phyloP scores from a whole-genome alignment of 345 rosid species.

The Nephelium lappaceum region DNA sequence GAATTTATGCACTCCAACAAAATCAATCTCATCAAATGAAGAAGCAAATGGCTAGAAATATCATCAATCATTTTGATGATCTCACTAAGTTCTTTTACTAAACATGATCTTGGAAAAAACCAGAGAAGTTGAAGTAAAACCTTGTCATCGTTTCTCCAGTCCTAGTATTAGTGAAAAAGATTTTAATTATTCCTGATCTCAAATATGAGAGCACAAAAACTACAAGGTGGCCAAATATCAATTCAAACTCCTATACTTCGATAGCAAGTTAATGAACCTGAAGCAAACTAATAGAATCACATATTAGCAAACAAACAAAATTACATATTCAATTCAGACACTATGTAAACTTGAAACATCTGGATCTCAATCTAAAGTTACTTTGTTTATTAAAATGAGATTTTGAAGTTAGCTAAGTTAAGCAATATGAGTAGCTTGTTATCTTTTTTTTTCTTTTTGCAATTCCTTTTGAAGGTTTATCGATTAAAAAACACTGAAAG shows the following conservation, averaged over 20 bases:
- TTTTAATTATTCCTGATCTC: background rate
- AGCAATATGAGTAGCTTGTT: background rate
- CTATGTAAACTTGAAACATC: background rate
- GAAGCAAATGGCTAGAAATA: background rate
- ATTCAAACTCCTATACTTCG: background rate
- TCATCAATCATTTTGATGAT: slow-evolving; percentile 11
- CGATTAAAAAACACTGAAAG: background rate
- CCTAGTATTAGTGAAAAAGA: slow-evolving; percentile 11
- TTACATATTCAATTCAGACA: background rate
- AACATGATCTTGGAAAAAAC: background rate
- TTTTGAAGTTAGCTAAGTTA: background rate
- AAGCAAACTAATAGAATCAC: slow-evolving; percentile 6
- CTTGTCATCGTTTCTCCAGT: background rate
- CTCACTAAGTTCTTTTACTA: background rate
- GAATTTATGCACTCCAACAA: background rate
- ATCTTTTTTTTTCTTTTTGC: background rate
- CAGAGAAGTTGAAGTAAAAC: background rate
- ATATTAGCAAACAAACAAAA: background rate
- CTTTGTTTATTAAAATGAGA: background rate
- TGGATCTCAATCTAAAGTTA: background rate
- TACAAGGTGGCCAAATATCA: background rate
- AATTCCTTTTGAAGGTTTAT: background rate
- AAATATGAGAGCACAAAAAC: background rate
- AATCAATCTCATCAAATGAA: background rate
- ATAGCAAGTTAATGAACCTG: background rate